These are phyloP conservation scores for Boletus insuetus DNA, from an alignment of 768 basidiomycete genomes.

Conservation along the genomic window DNA sequence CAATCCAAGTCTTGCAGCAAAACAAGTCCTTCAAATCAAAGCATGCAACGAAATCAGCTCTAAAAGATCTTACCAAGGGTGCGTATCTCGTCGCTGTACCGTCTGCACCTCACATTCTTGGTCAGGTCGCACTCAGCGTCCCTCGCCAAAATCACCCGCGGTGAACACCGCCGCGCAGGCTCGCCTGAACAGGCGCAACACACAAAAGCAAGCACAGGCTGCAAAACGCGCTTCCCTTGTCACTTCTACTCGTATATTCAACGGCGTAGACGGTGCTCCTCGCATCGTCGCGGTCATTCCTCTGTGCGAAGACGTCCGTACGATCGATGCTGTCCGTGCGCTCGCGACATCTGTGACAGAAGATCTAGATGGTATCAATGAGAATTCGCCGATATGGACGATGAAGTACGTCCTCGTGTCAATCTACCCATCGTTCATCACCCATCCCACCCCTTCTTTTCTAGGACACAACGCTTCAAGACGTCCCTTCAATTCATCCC, in stretches of 20 bases:
- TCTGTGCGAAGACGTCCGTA: conserved; percentile 63
- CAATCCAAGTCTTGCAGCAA: conserved; percentile 43
- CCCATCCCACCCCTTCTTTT: not conserved
- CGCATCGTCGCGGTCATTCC: conserved; percentile 88
- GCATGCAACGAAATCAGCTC: conserved; percentile 79
- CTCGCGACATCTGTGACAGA: conserved; percentile 62
- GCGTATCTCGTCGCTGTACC: not conserved
- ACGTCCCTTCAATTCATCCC: conserved; percentile 87
- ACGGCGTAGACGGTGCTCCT: conserved; percentile 73
- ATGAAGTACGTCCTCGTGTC: conserved; percentile 49
- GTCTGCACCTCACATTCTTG: not conserved
- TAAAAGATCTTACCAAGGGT: conserved; percentile 89
- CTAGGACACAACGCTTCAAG: conserved; percentile 85
- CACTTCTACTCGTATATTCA: conserved; percentile 75
- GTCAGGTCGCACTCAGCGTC: conserved; percentile 56
- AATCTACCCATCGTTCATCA: not conserved
- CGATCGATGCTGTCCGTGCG: conserved; percentile 48
- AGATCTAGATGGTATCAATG: conserved; percentile 19
- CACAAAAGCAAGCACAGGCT: conserved; percentile 78
- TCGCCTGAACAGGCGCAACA: conserved; percentile 76
- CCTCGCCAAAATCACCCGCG: conserved; percentile 50
- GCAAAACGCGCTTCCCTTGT: conserved; percentile 68
- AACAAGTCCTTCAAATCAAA: conserved; percentile 94
- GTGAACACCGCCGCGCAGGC: conserved; percentile 60
- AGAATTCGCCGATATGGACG: conserved; percentile 45